A percentile compares a stretch with the other conserved stretches of the same genome.
phyloP scores from a whole-genome alignment of 2,329 filamentous ascomycete species.

The Claviceps purpurea region DNA sequence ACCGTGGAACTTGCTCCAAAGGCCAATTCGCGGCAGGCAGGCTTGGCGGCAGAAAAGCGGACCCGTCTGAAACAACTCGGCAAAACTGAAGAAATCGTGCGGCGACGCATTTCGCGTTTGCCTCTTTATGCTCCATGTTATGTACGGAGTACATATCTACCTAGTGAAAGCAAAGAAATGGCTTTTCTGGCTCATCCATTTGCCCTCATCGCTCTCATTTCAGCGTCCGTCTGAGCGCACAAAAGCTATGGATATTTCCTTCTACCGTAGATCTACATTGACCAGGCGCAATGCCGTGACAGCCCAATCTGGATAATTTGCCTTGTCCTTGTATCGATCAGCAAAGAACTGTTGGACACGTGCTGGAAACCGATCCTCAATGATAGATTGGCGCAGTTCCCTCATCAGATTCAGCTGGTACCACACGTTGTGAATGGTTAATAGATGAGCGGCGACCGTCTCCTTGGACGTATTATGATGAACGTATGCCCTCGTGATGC shows the following conservation, averaged over 20 bases:
- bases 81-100: too few species aligned
- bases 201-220: neutral
- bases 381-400: constrained; percentile 58
- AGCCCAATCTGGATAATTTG: constrained; percentile 70
- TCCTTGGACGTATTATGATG: constrained; percentile 90
- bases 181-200: neutral
- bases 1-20: too few species aligned
- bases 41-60: too few species aligned
- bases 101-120: too few species aligned
- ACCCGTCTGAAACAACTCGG: too few species aligned
- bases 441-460: constrained; percentile 70
- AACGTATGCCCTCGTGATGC: constrained; percentile 77
- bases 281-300: constrained; percentile 65
- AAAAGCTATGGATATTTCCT: neutral
- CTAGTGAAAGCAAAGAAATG: too few species aligned
- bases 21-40: too few species aligned
- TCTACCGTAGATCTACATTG: constrained; percentile 48
- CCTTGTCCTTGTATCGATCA: constrained; percentile 49
- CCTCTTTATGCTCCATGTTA: too few species aligned
- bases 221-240: neutral
- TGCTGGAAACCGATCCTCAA: constrained; percentile 66
- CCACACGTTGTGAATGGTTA: constrained; percentile 94
- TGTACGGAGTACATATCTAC: too few species aligned
- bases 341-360: constrained; percentile 71
- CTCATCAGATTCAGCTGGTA: constrained; percentile 81